A percentile compares a stretch with the other conserved stretches of the same genome.
Conservation (phyloP, 345 rosid genomes). For the Heritiera littoralis region DNA sequence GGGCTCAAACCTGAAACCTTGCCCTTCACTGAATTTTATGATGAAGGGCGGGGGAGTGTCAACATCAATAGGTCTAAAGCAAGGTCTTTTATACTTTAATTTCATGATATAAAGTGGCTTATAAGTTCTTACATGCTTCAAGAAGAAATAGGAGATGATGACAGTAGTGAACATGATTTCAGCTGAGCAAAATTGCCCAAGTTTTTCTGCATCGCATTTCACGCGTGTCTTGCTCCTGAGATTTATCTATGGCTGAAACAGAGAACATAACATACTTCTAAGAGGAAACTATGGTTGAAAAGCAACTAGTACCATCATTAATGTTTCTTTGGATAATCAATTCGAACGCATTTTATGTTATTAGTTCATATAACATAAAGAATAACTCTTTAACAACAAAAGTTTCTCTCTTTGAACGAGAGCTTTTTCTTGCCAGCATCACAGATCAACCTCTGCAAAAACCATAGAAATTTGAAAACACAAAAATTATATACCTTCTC, state of each 20-base stretch:
- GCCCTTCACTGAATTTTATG: too few relatives aligned
- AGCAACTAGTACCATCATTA: background rate
- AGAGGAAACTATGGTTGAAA: background rate
- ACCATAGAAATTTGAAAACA: conserved; percentile 20
- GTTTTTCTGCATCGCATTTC: background rate
- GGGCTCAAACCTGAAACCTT: too few relatives aligned
- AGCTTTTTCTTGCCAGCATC: conserved; percentile 23
- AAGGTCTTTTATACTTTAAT: too few relatives aligned
- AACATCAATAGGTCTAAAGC: too few relatives aligned
- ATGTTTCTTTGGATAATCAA: background rate
- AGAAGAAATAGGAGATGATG: too few relatives aligned
- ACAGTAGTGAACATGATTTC: too few relatives aligned
- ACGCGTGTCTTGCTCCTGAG: background rate
- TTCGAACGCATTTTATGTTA: background rate
- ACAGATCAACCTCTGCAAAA: conserved; percentile 32
- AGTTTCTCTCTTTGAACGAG: conserved; percentile 13
- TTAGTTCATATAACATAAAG: background rate
- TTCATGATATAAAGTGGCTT: background rate
- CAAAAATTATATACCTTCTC: conserved; percentile 16
- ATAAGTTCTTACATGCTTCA: background rate
- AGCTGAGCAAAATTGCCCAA: background rate
- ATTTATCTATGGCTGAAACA: background rate
- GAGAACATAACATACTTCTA: background rate
- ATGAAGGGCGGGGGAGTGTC: too few relatives aligned
- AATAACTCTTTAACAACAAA: background rate